phyloP scores from a whole-genome alignment of 192 early-diverging fungal genomes.

The Coemansia sp. region DNA sequence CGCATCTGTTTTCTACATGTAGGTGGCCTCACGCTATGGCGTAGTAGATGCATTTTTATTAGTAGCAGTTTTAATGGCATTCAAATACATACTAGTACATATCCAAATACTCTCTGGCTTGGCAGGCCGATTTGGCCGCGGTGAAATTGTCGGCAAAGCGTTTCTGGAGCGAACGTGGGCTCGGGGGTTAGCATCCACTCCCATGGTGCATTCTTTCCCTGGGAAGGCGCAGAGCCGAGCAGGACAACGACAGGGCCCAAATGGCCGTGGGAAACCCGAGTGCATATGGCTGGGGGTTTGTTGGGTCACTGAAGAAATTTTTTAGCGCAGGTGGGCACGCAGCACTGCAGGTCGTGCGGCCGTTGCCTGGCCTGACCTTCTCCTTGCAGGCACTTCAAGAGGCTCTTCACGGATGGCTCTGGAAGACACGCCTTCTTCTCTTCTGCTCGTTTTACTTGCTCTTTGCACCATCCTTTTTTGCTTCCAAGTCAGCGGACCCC shows the following conservation, averaged over 20 bases:
- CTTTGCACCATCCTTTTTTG: neutral
- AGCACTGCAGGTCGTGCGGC: neutral
- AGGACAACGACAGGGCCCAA: neutral
- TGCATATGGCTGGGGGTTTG: constrained; percentile 1
- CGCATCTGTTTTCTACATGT: neutral
- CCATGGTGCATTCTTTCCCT: neutral
- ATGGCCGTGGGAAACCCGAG: constrained; percentile 4
- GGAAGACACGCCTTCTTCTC: neutral
- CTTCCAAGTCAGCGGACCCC: neutral
- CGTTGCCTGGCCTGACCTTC: neutral
- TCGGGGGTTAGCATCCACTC: neutral
- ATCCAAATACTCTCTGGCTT: too few species aligned
- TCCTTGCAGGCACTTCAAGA: neutral
- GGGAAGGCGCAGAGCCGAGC: neutral
- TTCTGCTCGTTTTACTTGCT: neutral
- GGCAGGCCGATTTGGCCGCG: neutral
- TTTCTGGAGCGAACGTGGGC: neutral
- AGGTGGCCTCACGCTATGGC: neutral
- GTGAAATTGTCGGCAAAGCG: neutral
- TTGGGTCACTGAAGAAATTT: neutral
- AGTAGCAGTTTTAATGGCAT: neutral
- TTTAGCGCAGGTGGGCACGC: neutral
- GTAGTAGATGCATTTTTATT: neutral
- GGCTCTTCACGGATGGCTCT: neutral
- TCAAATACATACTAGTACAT: too few species aligned